Evolutionary conservation across 139 green algal genomes (phyloP).

Genomic region (Eudorina sp.): DNA sequence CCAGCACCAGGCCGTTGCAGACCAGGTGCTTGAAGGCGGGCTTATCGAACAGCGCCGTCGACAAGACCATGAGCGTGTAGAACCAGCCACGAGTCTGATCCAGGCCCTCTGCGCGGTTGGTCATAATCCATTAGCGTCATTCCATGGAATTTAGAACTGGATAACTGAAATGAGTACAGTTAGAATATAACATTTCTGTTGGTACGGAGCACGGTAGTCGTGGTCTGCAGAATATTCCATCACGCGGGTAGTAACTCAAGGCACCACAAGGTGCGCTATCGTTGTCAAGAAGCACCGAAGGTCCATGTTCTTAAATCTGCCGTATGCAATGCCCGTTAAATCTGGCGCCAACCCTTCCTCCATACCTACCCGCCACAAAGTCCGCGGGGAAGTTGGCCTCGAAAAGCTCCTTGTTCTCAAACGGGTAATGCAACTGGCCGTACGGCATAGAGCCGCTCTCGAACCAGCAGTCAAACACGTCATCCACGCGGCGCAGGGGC

Average conservation of each 20-base stretch:
- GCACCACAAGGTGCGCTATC: too few relatives aligned
- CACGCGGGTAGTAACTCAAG: too few relatives aligned
- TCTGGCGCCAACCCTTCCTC: too few relatives aligned
- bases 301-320: too few relatives aligned
- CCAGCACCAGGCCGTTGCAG: slow-evolving; percentile 99
- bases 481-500: slow-evolving; percentile 87
- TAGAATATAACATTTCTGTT: too few relatives aligned
- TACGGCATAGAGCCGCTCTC: slow-evolving; percentile 98
- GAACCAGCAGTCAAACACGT: slow-evolving; percentile 99
- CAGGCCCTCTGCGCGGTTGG: slow-evolving; percentile 80
- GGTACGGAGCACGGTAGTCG: too few relatives aligned
- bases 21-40: slow-evolving; percentile 98
- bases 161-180: too few relatives aligned
- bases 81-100: slow-evolving; percentile 97
- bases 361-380: slow-evolving; percentile 91
- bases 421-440: slow-evolving; percentile 96
- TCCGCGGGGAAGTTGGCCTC: slow-evolving; percentile 93
- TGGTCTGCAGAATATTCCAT: too few relatives aligned
- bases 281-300: too few relatives aligned
- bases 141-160: too few relatives aligned
- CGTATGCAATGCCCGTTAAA: too few relatives aligned
- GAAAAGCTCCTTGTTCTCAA: slow-evolving; percentile 98
- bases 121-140: too few relatives aligned
- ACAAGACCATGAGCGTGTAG: slow-evolving; percentile 99
- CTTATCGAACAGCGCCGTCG: slow-evolving; percentile 97